Conservation (phyloP, 2,329 filamentous ascomycete genomes). For the Parafenestella ontariensis region DNA sequence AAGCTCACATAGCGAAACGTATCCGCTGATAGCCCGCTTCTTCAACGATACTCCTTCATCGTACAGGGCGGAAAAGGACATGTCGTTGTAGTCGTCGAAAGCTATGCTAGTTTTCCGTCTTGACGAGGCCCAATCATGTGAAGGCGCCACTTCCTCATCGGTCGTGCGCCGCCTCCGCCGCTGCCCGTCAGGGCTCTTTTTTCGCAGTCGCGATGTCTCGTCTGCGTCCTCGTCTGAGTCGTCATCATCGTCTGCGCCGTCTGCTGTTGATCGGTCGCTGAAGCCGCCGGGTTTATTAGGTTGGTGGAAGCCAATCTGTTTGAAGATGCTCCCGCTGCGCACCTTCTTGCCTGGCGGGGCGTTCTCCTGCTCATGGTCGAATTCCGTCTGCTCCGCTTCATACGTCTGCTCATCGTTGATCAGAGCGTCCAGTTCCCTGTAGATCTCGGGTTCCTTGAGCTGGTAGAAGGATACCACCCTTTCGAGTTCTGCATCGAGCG, state of each 20-base stretch:
- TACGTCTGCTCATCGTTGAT: constrained; percentile 75
- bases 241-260: constrained; percentile 59
- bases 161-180: constrained; percentile 26
- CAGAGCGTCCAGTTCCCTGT: constrained; percentile 79
- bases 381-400: constrained; percentile 61
- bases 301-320: constrained; percentile 55
- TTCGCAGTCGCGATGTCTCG: constrained; percentile 53
- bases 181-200: constrained; percentile 48
- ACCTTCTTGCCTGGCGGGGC: constrained; percentile 48
- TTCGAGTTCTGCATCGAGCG: constrained; percentile 87
- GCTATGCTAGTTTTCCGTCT: constrained; percentile 69
- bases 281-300: constrained; percentile 53
- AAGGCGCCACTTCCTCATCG: constrained; percentile 65
- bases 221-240: constrained; percentile 67
- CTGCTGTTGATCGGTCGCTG: constrained; percentile 50
- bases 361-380: constrained; percentile 46
- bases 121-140: constrained; percentile 65
- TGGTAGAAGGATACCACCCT: constrained; percentile 93
- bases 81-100: constrained; percentile 81
- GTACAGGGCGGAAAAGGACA: constrained; percentile 72
- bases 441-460: constrained; percentile 86
- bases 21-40: constrained; percentile 85
- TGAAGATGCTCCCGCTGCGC: constrained; percentile 62
- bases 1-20: constrained; percentile 92
- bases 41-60: constrained; percentile 84